Conservation (phyloP, 2,329 filamentous ascomycete species). For the Botrytis aclada region DNA sequence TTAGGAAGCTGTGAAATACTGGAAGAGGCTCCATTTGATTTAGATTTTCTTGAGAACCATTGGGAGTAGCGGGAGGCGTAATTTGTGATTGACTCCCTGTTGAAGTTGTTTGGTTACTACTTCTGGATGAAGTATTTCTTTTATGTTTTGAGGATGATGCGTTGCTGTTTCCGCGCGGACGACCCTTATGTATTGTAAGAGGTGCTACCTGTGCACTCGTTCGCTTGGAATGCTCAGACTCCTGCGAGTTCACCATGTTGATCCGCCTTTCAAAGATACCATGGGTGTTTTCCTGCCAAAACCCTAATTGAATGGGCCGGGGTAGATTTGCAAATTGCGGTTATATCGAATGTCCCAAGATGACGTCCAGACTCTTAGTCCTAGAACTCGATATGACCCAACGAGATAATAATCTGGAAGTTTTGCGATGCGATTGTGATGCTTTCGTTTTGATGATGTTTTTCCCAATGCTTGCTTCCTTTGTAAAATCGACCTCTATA, state of each 20-base stretch:
- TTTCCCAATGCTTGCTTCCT: not conserved
- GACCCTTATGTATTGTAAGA: slow-evolving; percentile 50
- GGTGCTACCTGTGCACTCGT: slow-evolving; percentile 61
- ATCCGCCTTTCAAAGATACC: slow-evolving; percentile 13
- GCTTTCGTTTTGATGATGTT: slow-evolving; percentile 3
- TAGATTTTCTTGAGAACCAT: slow-evolving; percentile 58
- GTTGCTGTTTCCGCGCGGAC: slow-evolving; percentile 36
- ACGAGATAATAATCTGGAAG: not conserved
- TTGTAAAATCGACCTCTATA: not conserved
- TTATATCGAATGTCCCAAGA: not conserved
- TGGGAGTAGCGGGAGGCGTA: slow-evolving; percentile 74
- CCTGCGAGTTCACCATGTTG: slow-evolving; percentile 37
- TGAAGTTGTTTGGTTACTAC: slow-evolving; percentile 32
- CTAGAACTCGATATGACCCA: not conserved
- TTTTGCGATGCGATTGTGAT: not conserved
- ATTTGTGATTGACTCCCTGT: slow-evolving; percentile 50
- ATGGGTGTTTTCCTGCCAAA: slow-evolving; percentile 10
- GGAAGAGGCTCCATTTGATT: slow-evolving; percentile 47
- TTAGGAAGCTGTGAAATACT: slow-evolving; percentile 89
- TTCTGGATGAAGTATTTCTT: slow-evolving; percentile 44
- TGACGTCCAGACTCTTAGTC: not conserved
- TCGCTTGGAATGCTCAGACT: slow-evolving; percentile 39
- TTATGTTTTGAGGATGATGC: slow-evolving; percentile 41
- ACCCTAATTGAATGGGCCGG: not conserved
- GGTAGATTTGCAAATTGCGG: not conserved